phyloP scores from a whole-genome alignment of 129 eudicot species.

The Escallonia herrerae region DNA sequence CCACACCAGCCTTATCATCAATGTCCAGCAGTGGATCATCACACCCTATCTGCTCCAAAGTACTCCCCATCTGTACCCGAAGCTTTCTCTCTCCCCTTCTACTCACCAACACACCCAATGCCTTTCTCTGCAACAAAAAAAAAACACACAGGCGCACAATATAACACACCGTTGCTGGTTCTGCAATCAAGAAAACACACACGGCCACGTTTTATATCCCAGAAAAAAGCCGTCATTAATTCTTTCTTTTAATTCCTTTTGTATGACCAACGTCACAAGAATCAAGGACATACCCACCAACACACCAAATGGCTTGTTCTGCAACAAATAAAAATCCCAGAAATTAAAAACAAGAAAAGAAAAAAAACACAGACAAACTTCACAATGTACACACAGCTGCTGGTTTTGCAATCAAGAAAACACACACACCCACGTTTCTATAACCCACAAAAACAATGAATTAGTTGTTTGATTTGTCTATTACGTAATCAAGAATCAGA shows the following conservation, averaged over 20 bases:
- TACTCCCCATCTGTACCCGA: conserved; percentile 23
- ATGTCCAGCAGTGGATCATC: conserved; percentile 22
- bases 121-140: conserved; percentile 26
- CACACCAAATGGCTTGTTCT: conserved; percentile 7
- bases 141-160: not conserved
- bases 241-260: conserved; percentile 21
- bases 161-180: not conserved
- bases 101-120: not conserved
- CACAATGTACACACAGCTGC: too few relatives aligned
- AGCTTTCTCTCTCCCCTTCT: conserved; percentile 18
- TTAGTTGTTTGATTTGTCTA: not conserved
- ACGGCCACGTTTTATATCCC: conserved; percentile 11
- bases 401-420: not conserved
- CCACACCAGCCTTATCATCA: conserved; percentile 27
- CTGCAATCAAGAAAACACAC: not conserved
- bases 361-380: not conserved
- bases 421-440: conserved; percentile 5
- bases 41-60: conserved; percentile 20
- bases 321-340: conserved; percentile 22
- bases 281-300: not conserved
- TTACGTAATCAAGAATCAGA: conserved; percentile 9
- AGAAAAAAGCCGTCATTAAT: conserved; percentile 7
- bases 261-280: conserved; percentile 13
- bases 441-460: conserved; percentile 7
- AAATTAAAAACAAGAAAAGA: conserved; percentile 5